A percentile compares a stretch with the other conserved stretches of the same genome.
Evolutionary conservation across 2,329 filamentous ascomycete genomes (phyloP).

Genomic region (Arthrobotrys conoides): DNA sequence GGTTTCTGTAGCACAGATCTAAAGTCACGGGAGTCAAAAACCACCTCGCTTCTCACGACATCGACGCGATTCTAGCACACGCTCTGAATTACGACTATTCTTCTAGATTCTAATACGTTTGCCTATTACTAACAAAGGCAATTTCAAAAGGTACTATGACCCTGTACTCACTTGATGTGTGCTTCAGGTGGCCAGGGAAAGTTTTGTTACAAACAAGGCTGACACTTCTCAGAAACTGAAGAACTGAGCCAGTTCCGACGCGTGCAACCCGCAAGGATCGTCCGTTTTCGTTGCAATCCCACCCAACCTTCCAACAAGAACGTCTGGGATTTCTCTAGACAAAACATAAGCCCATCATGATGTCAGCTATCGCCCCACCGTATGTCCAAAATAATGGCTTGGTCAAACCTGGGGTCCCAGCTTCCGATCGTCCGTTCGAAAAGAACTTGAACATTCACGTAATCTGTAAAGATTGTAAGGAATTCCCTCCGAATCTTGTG

Average conservation of each 20-base stretch:
- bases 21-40: slow-evolving; percentile 39
- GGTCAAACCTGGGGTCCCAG: slow-evolving; percentile 63
- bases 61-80: slow-evolving; percentile 22
- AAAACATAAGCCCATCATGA: slow-evolving; percentile 28
- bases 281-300: slow-evolving; percentile 37
- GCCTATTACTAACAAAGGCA: slow-evolving; percentile 30
- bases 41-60: slow-evolving; percentile 3
- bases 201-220: slow-evolving; percentile 37
- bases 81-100: slow-evolving; percentile 24
- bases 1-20: slow-evolving; percentile 58
- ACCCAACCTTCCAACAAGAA: slow-evolving; percentile 55
- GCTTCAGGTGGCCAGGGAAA: slow-evolving; percentile 41
- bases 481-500: slow-evolving; percentile 89
- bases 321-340: slow-evolving; percentile 46
- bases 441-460: slow-evolving; percentile 90
- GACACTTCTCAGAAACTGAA: slow-evolving; percentile 47
- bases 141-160: slow-evolving; percentile 60
- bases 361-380: slow-evolving; percentile 44
- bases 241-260: slow-evolving; percentile 44
- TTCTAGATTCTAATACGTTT: slow-evolving; percentile 39
- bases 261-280: slow-evolving; percentile 19
- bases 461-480: slow-evolving; percentile 90
- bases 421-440: slow-evolving; percentile 73
- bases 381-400: slow-evolving; percentile 36
- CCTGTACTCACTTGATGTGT: slow-evolving; percentile 35